A percentile compares a stretch with the other conserved stretches of the same genome.
Conservation (phyloP, 1,284 basidiomycete genomes). For the Porodaedalea pini region DNA sequence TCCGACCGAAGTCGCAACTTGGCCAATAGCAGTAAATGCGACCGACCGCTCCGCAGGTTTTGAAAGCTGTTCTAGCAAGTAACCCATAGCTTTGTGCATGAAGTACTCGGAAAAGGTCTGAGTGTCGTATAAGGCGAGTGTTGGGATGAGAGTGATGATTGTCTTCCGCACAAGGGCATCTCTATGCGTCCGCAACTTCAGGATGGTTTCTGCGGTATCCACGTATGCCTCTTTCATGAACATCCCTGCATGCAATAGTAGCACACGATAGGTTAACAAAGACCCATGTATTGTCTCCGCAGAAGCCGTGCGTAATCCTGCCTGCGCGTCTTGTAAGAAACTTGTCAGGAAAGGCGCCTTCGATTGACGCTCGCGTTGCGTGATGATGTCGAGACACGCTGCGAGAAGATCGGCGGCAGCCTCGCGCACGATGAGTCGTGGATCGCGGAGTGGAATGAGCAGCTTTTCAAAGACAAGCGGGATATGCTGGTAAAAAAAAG, state of each 20-base stretch:
- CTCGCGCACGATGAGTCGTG: slow-evolving; percentile 82
- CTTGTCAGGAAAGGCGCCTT: slow-evolving; percentile 69
- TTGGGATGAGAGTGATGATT: slow-evolving; percentile 91
- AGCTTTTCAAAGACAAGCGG: slow-evolving; percentile 88
- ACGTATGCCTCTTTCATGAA: slow-evolving; percentile 93
- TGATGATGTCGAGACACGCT: slow-evolving; percentile 84
- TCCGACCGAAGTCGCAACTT: slow-evolving; percentile 88
- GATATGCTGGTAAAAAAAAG: slow-evolving; percentile 84
- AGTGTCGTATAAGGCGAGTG: slow-evolving; percentile 91
- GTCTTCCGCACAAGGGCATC: slow-evolving; percentile 87
- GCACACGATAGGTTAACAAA: slow-evolving; percentile 86
- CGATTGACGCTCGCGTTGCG: slow-evolving; percentile 63
- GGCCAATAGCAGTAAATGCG: slow-evolving; percentile 64
- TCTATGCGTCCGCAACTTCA: slow-evolving; percentile 84
- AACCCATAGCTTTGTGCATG: slow-evolving; percentile 88
- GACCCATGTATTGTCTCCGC: slow-evolving; percentile 92
- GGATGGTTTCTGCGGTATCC: slow-evolving; percentile 87
- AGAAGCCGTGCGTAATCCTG: slow-evolving; percentile 77
- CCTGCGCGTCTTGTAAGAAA: slow-evolving; percentile 87
- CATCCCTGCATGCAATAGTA: slow-evolving; percentile 91
- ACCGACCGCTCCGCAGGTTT: slow-evolving; percentile 89
- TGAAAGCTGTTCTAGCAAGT: slow-evolving; percentile 83
- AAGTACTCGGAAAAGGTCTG: slow-evolving; percentile 88
- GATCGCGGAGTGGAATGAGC: slow-evolving; percentile 82
- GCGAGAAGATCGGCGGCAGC: slow-evolving; percentile 88